Conservation (phyloP, 192 early-diverging fungal genomes). For the Mortierella antarctica region DNA sequence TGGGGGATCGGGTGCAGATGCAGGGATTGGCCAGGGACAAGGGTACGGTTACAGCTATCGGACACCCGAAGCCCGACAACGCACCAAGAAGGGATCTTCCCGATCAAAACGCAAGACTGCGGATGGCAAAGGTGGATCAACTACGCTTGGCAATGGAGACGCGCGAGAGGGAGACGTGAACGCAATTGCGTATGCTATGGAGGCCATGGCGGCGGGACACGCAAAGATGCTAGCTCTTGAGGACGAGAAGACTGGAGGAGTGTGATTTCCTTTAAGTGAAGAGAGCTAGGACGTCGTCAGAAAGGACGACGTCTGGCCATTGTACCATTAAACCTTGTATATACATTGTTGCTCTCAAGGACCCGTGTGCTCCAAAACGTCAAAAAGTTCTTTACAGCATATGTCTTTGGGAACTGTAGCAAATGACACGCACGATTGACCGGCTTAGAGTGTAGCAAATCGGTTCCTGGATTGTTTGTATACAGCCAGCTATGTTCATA, state of each 20-base stretch:
- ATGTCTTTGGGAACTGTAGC: no score
- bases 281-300: no score
- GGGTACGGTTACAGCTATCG: conserved; percentile 49
- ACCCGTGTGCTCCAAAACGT: no score
- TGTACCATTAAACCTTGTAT: no score
- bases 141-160: not conserved
- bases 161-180: conserved; percentile 2
- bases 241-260: conserved; percentile 18
- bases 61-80: conserved; percentile 20
- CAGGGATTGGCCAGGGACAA: conserved; percentile 40
- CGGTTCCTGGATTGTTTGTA: no score
- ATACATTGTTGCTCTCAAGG: no score
- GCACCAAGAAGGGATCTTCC: not conserved
- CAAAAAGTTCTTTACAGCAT: no score
- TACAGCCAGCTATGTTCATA: no score
- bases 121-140: not conserved
- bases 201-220: conserved; percentile 30
- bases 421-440: no score
- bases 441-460: no score
- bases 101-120: not conserved
- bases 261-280: not conserved
- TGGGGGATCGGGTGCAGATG: conserved; percentile 20
- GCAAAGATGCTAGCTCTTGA: conserved; percentile 34
- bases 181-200: conserved; percentile 45
- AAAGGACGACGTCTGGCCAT: no score